phyloP scores from a whole-genome alignment of 805 yeast genomes.

The Spathaspora girioi region DNA sequence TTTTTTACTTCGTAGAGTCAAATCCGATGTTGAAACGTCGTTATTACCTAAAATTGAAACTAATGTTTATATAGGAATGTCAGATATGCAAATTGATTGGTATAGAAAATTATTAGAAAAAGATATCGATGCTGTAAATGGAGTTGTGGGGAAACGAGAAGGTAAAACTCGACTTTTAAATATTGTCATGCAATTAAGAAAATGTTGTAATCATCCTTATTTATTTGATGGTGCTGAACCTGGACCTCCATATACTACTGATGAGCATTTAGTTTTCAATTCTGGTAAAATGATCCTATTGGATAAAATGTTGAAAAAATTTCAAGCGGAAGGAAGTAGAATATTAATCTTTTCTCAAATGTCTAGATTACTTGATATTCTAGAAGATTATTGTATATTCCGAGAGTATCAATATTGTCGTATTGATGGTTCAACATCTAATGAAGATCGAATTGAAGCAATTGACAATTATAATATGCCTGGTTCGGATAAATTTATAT shows the following conservation, averaged over 20 bases:
- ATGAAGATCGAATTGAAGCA: conserved; percentile 87
- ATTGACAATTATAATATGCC: conserved; percentile 90
- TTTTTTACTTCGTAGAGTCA: conserved; percentile 82
- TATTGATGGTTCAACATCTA: conserved; percentile 91
- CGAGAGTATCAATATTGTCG: conserved; percentile 85
- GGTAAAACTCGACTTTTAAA: conserved; percentile 87
- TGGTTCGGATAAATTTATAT: conserved; percentile 76
- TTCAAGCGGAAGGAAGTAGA: conserved; percentile 76
- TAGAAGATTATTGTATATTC: conserved; percentile 88
- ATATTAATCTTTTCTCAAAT: conserved; percentile 91
- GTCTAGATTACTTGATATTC: conserved; percentile 83
- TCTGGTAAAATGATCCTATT: conserved; percentile 88
- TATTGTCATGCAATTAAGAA: conserved; percentile 94
- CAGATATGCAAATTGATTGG: conserved; percentile 93
- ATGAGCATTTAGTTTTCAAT: conserved; percentile 87
- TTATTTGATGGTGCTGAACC: conserved; percentile 99
- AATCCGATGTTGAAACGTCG: conserved; percentile 89
- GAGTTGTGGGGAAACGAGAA: conserved; percentile 91
- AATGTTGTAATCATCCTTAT: conserved; percentile 97
- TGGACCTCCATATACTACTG: conserved; percentile 96
- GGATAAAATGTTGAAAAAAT: conserved; percentile 74
- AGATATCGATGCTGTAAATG: conserved; percentile 94
- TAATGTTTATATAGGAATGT: conserved; percentile 89
- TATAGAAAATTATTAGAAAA: conserved; percentile 83
- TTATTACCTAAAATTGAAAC: conserved; percentile 86